Evolutionary conservation across 768 basidiomycete species (phyloP).

Genomic region (Panaeolus cyanescens): DNA sequence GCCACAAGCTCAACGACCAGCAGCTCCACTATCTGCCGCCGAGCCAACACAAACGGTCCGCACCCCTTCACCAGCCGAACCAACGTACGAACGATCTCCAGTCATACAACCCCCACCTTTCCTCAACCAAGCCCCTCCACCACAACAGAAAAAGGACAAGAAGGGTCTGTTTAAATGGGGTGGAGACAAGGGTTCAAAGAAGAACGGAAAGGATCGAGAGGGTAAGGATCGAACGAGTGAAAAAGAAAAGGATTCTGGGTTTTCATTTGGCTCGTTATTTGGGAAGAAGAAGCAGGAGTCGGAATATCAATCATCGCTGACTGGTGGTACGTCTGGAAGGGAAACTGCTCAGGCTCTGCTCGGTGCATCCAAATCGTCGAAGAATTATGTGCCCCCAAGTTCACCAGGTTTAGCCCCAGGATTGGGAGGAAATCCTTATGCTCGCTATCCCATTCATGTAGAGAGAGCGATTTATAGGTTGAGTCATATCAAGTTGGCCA

Average conservation of each 20-base stretch:
- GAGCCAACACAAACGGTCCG: constrained; percentile 22
- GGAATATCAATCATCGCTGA: constrained; percentile 33
- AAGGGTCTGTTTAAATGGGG: constrained; percentile 74
- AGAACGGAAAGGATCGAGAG: constrained; percentile 43
- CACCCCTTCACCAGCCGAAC: constrained; percentile 23
- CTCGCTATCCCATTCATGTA: constrained; percentile 97
- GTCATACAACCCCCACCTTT: constrained; percentile 17
- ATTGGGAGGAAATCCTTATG: constrained; percentile 46
- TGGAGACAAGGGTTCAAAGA: constrained; percentile 65
- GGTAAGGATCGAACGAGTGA: constrained; percentile 49
- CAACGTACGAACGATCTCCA: constrained; percentile 18
- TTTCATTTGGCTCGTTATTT: constrained; percentile 87
- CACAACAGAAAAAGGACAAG: constrained; percentile 58
- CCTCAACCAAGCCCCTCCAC: constrained; percentile 32
- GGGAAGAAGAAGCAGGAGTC: constrained; percentile 86
- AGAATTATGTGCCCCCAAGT: constrained; percentile 58
- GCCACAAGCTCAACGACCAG: constrained; percentile 62
- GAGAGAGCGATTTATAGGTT: constrained; percentile 97
- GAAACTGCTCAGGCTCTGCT: constrained; percentile 88
- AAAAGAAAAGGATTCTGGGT: constrained; percentile 77
- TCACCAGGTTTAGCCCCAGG: constrained; percentile 56
- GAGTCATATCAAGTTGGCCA: constrained; percentile 98
- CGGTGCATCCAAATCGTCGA: constrained; percentile 81
- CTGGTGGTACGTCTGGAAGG: constrained; percentile 60
- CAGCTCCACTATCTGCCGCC: constrained; percentile 38